Evolutionary conservation across 2,329 filamentous ascomycete genomes (phyloP), one percentile per base, ranked within the genome.

Genomic region (Hypomyces rosellus): DNA sequence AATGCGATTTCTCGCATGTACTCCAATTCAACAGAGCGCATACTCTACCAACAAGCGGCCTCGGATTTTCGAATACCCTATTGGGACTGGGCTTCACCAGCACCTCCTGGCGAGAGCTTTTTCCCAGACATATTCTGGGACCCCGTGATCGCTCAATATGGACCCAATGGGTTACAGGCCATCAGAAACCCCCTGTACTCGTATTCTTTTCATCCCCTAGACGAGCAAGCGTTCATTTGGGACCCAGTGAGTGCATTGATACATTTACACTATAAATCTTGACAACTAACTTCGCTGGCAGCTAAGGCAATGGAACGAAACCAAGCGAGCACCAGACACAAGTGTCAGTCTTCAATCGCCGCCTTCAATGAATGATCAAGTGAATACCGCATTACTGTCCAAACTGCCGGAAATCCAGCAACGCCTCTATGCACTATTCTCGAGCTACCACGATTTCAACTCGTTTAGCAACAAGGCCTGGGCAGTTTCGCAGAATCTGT

Each of bases 401-500:
- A 78, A 76, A 54, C 71, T 80, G 5, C 65, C 71, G 2, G 75
- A 75, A 13, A 74, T 84, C 36, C 78, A 82, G 59, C 74, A 81
- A 55, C 76, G 88, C 12, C 71, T 90, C 2, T 85, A 83, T 59
- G 83, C 81, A 46, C 71, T 89, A 1, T 80, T 87, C 54, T 81
- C 83, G 8, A 81, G 78, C 51, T 88, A 87, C 62, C 72, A 77
- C 42, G 78, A 88, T 56, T 88, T 84, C 61, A 79, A 80, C 14
- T 72, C 77, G 14, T 88, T 89, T 61, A 83, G 84, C 59, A 90
- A 84, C 60, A 82, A 87, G 61, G 80, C 76, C 1, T 84, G 78
- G 77, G 74, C 75, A n/a, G 64, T 67, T 7, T 67, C 71, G 4
- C 69, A 69, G 13, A 71, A 74, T 44, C 67, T 74, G 36, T 68